Conservation (phyloP, 169 alveolate genomes). For the Plasmodium blacklocki region DNA sequence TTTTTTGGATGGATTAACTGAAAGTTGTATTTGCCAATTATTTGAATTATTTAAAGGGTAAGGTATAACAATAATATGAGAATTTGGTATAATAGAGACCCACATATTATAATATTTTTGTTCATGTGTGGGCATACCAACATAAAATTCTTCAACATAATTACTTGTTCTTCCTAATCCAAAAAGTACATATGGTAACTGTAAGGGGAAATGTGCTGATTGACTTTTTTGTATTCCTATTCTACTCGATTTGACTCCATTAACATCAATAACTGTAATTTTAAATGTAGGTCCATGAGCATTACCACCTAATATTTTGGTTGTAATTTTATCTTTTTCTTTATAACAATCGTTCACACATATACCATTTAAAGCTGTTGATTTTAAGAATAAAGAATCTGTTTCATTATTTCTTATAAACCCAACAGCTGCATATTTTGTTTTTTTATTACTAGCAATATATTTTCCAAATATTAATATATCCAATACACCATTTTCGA, state of each 20-base stretch:
- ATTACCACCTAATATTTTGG: slow-evolving; percentile 62
- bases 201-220: slow-evolving; percentile 79
- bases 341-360: slow-evolving; percentile 71
- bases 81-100: slow-evolving; percentile 87
- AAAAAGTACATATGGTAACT: slow-evolving; percentile 79
- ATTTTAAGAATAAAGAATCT: slow-evolving; percentile 77
- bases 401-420: slow-evolving; percentile 71
- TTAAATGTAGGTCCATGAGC: slow-evolving; percentile 84
- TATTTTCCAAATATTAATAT: slow-evolving; percentile 78
- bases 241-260: slow-evolving; percentile 82
- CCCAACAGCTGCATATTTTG: slow-evolving; percentile 38
- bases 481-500: slow-evolving; percentile 81
- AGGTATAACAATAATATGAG: slow-evolving; percentile 84
- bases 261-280: slow-evolving; percentile 84
- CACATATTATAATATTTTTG: slow-evolving; percentile 82
- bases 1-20: slow-evolving; percentile 84
- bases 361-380: slow-evolving; percentile 77
- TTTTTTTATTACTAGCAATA: slow-evolving; percentile 15
- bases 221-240: slow-evolving; percentile 79
- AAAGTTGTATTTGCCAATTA: slow-evolving; percentile 85
- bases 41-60: slow-evolving; percentile 79
- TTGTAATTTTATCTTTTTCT: slow-evolving; percentile 54
- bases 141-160: slow-evolving; percentile 89
- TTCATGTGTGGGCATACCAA: slow-evolving; percentile 86
- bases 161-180: slow-evolving; percentile 90